Evolutionary conservation across 1,284 basidiomycete species (phyloP), one percentile per base, ranked within the genome.

Genomic region (Peniophora sp.): DNA sequence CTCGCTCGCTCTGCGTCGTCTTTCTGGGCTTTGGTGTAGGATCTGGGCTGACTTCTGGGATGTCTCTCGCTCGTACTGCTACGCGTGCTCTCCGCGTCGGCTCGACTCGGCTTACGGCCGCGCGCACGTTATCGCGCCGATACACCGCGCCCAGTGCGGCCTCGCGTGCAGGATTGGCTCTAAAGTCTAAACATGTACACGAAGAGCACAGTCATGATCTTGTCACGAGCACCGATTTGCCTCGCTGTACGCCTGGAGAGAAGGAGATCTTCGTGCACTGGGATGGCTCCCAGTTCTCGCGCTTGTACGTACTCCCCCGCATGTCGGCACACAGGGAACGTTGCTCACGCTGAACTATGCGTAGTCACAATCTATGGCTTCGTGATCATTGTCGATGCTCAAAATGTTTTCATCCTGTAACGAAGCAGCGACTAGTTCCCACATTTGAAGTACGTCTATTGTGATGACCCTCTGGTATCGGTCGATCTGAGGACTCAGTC

Each of bases 361-460:
- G 17, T 27, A 87, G 85, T 62, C 83, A 89, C 63, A 74, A 85
- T 61, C 70, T 85, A 44, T 90, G 84, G 79, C 67, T 91, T 22
- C 72, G 83, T 11, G 89, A 92, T 63, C 95, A 98, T 62, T 99
- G 96, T 63, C 79, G 94, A 32, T 97, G 94, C 66, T 67, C 86
- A 0, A 69, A 81, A 47, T 97, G 94, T 67, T 96, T 90, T 63
- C 96, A 98, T 67, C 72, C 85, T 0, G 67, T 84, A 53, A 98
- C 96, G 9, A 96, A 93, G 64, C 96, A 98, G 66, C 78, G 96
- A 10, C 68, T 97, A 11, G 73, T 94, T 47, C 85, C 92, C 60
- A 92, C 95, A 0, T 91, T 87, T 55, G 81, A 89, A 53, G 92
- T 88, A 56, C 27, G 46, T 23, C 8, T 36, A 38, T 45, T 8